A percentile compares a stretch with the other conserved stretches of the same genome.
phyloP scores from a whole-genome alignment of 257 asterid species.

The Penstemon barbatus region DNA sequence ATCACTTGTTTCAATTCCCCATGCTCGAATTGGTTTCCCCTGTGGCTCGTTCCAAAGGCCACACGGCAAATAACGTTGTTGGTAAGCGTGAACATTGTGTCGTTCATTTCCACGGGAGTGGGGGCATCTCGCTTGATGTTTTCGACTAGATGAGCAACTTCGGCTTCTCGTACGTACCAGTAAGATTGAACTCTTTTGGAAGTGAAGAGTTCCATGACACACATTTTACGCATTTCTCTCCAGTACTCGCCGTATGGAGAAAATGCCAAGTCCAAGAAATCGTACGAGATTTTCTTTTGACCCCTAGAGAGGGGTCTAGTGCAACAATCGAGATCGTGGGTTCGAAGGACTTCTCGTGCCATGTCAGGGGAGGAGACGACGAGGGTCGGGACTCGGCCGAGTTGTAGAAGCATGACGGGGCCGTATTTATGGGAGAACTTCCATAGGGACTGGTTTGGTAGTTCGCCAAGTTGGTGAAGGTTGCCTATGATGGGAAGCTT shows the following conservation, averaged over 20 bases:
- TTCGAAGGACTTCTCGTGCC: conserved; percentile 23
- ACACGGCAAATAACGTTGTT: not conserved
- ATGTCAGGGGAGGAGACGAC: conserved; percentile 24
- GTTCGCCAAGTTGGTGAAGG: conserved; percentile 19
- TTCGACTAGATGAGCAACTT: not conserved
- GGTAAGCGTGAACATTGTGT: conserved; percentile 4
- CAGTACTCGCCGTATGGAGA: conserved; percentile 27
- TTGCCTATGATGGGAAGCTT: conserved; percentile 29
- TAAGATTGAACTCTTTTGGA: conserved; percentile 3
- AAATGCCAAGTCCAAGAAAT: conserved; percentile 19
- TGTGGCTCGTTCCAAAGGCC: conserved; percentile 19
- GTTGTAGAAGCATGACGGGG: conserved; percentile 22
- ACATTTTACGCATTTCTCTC: conserved; percentile 24
- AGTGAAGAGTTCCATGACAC: conserved; percentile 11
- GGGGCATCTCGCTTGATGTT: not conserved
- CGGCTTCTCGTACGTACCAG: conserved; percentile 5
- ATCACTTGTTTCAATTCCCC: conserved; percentile 5
- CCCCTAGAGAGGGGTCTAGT: conserved; percentile 9
- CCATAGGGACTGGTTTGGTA: conserved; percentile 5
- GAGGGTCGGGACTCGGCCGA: conserved; percentile 23
- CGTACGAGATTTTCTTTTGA: conserved; percentile 7
- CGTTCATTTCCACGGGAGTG: conserved; percentile 15
- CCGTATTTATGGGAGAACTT: conserved; percentile 23
- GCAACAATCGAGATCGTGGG: conserved; percentile 18
- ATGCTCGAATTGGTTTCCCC: conserved; percentile 16